Base-by-base conservation (phyloP, 352 stramenopile species). In the Globisporangium echinulatum region DNA sequence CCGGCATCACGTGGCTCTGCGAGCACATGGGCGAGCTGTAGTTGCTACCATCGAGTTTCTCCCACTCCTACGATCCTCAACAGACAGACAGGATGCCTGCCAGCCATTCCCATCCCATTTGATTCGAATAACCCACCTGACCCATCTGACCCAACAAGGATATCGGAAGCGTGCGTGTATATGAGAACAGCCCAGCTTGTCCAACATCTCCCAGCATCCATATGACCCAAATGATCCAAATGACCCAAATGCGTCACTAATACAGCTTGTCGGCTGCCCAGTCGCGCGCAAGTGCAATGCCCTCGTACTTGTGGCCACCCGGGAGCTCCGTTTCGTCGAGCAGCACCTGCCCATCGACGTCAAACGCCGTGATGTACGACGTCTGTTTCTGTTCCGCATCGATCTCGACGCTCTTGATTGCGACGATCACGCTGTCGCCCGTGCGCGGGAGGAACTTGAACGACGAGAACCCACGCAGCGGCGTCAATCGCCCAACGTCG, bases 371-470 rank as follows among this genome's bases (percentile, higher is more conserved):
- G n/a, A 98, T 67, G 65, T 87, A 98, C 3, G 92, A 96, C 40
- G 89, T 91, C 69, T 98, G 94, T 33, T 82, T 85, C 60, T 96
- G 88, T 60, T 92, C 74, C 14, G 77, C 83, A 50, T 96, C 88
- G 52, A 94, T 87, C 67, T 98, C 93, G 54, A 96, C 87, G 67
- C 87, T 98, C 82, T 98, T 98, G 54, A 98, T 74, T 15, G 91
- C 93, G 25, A 97, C 77, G 64, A 98, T 97, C 56, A 98, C 76
- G 47, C 69, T 72, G 67, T 98, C 93, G 39, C 87, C 82, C 17
- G 87, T 92, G 39, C 86, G 82, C 10, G 92, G 92, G 15, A 98
- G 55, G 63, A 98, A 98, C 77, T 97, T 98, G 74, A 98, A 98
- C 15, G 87, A 96, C 61, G 88, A 97, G 66, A 98, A 98, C 19